Base-by-base conservation (phyloP, 352 stramenopile species). In the Bremia lactucae region DNA sequence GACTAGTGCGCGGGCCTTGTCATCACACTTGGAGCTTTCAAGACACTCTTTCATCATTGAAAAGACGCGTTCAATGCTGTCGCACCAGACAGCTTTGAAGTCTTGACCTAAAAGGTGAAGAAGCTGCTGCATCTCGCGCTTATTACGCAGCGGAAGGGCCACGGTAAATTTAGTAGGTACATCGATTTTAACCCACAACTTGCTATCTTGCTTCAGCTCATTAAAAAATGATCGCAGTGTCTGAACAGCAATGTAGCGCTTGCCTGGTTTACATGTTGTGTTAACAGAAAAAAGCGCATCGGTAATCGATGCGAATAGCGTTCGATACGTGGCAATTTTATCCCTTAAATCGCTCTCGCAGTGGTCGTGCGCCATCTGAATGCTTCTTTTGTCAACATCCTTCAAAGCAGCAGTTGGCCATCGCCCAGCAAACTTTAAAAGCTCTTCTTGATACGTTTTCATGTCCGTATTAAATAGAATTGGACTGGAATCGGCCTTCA, bases 71-170 rank as follows among this genome's bases (percentile, higher is more conserved):
- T 64, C 44, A 4, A 66, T 33, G 2, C 55, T 49, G 10, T 65
- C 52, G 18, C 34, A 6, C 60, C 60, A 69, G 2, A 69, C 47
- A 18, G 26, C 37, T 36, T 53, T 52, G 0, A 63, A 37, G 8
- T 60, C 37, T 10, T 35, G 42, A 0, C 52, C 52, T 2, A 69
- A 36, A 7, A 65, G 10, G 13, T 54, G 37, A 13, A 66, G 24
- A 33, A 69, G 33, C 15, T 62, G 46, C 35, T 49, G 46, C 59
- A 69, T 66, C 31, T 69, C 51, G 8, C 24, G 34, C 42, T 69
- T 69, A 5, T 55, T 63, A 25, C 55, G 51, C 16, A 65, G 29
- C 8, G 59, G 59, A 16, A 69, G 46, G n/a, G 42, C 34, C 33
- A 69, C 24, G 0, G 46, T 42, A 19, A 69, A 66, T 22, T 49